Evolutionary conservation across 441 rosid genomes (phyloP).

Genomic region (Brassica hybrid): DNA sequence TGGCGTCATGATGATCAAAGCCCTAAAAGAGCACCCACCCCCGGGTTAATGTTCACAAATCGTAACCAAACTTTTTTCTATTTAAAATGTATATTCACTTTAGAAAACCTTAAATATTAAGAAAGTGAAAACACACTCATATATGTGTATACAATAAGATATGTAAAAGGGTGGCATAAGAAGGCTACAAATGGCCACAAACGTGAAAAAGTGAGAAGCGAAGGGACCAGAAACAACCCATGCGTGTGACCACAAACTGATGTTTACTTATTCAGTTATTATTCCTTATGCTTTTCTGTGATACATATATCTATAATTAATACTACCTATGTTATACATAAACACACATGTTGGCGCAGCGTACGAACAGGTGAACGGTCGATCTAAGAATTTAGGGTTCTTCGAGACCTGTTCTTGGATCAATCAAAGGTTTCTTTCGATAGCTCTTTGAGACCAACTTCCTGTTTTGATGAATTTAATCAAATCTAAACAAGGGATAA

Average conservation of each 20-base stretch:
- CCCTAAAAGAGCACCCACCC: constrained; percentile 43
- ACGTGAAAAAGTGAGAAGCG: constrained; percentile 30
- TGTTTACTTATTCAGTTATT: constrained; percentile 35
- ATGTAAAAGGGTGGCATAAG: constrained; percentile 39
- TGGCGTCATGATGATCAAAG: constrained; percentile 42
- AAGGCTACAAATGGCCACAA: constrained; percentile 44
- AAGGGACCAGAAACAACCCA: constrained; percentile 48
- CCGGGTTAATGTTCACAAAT: constrained; percentile 34
- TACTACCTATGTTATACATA: constrained; percentile 13
- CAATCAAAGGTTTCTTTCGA: no score
- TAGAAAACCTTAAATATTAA: constrained; percentile 33
- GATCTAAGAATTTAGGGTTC: no score
- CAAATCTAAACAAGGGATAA: no score
- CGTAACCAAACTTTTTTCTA: constrained; percentile 20
- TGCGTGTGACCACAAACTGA: constrained; percentile 49
- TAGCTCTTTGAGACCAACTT: no score
- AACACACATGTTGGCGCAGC: no score
- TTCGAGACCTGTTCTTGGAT: no score
- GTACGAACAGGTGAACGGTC: no score
- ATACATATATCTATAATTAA: neutral
- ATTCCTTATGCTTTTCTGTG: constrained; percentile 10
- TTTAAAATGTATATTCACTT: constrained; percentile 21
- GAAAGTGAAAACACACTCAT: constrained; percentile 43
- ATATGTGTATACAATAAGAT: constrained; percentile 17
- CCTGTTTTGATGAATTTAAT: no score